Base-by-base conservation (phyloP, 2,329 filamentous ascomycete species). In the Nothophaeocryptopus gaeumannii region DNA sequence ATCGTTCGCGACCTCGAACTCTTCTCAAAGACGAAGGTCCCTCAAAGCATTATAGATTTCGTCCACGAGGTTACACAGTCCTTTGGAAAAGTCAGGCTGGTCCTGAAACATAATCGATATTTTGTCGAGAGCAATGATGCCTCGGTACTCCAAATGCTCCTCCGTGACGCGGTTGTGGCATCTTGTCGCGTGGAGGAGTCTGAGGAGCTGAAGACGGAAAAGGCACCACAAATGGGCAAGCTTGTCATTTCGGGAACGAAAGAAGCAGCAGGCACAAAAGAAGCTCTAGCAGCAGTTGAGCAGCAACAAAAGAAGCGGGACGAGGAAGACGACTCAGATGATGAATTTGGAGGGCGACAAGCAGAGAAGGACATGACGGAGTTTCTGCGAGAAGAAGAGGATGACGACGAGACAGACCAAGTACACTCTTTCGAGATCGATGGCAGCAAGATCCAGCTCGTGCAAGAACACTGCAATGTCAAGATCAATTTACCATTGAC, bases 211-310 rank as follows among this genome's bases (percentile, higher is more conserved):
- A 89, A 86, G 8, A 88, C 86, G 34, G 86, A 87, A 43, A 84
- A 84, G 39, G 91, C 92, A 5, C 89, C 92, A 1, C 93, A 90
- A 65, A 88, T 95, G 77, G 87, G 83, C 5, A 88, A 84, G 1
- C 77, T 97, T 48, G 89, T 95, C 36, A 99, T 99, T 66, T 89
- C 92, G 0, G 93, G 93, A 47, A 97, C 93, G 0, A 93, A 90
- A 63, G 88, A 95, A 70, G 92, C 93, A 4, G 91, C 89, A 31
- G 91, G 90, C 51, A 84, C 92, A 11, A 86, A 86, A 62, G 88
- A 96, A 69, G 86, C 86, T 5, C 70, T 59, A 70, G 60, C 79
- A 72, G 44, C 69, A 69, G 57, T 78, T 71, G 43, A 69, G 59
- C 60, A 71, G 67, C 53, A 74, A 67, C 60, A 70, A 60, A 32